Evolutionary conservation across 305 asterid species (phyloP), one percentile per base, ranked within the genome.

Genomic region (Striga hermonthica): DNA sequence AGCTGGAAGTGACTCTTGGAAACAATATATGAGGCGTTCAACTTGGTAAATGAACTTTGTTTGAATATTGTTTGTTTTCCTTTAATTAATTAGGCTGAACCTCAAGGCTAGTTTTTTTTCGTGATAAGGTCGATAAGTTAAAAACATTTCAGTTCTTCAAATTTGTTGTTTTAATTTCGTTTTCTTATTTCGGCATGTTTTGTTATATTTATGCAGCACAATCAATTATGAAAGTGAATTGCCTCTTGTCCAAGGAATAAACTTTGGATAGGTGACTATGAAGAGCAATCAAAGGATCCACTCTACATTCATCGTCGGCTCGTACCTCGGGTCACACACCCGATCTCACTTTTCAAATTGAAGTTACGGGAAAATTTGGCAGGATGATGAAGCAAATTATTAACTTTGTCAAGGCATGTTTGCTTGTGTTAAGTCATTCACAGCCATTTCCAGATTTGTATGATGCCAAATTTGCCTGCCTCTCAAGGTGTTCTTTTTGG

Each of bases 1-100:
- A 80, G 99, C 99, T 12, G 99, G 99, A 66, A 93, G 99, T 48
- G 99, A 93, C 76, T 93, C 99, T 35, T 93, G 97, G 99, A 93
- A 93, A 68, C 99, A 93, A 69, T 93, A 90, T 48, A 93, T 93
- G 97, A 88, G 99, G 66, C 99, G 97, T 69, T 85, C 99, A 48
- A 93, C 99, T 62, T 93, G 99, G 99, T 93, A 86, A 79, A 13
- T 93, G 86, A 79, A 13, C 5, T 60, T 22, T 22, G 31, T 22
- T 22, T 22, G 31, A 22, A 22, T 70, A 0, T 4, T 43, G 36
- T 1, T 9, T 15, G 57, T 64, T 53, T 22, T 43, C 35, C 61
- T 55, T 10, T 34, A 4, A 45, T 58, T 52, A 52, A 52, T 15
- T 16, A 52, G 55, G 35, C 57, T 5, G 8, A 52, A 52, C 57